A percentile compares a stretch with the other conserved stretches of the same genome.
Conservation (phyloP, 2,329 filamentous ascomycete genomes). For the Hypomyces perniciosus region DNA sequence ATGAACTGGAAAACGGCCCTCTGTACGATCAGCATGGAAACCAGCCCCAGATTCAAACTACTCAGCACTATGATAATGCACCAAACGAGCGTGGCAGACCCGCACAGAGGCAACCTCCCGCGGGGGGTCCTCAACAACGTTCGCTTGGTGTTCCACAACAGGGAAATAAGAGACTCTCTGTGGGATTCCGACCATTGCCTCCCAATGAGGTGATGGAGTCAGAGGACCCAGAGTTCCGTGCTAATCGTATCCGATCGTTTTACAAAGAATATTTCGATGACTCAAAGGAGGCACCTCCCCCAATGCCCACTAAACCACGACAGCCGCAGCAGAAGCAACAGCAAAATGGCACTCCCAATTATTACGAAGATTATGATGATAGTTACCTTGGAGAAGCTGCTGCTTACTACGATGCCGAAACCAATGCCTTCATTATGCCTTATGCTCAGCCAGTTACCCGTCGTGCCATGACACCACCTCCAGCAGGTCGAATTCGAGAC, state of each 20-base stretch:
- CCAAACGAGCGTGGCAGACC: slow-evolving; percentile 31
- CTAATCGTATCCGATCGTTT: slow-evolving; percentile 95
- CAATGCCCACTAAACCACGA: slow-evolving; percentile 30
- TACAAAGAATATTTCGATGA: slow-evolving; percentile 99
- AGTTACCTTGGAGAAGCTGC: slow-evolving; percentile 63
- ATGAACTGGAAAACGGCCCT: slow-evolving; percentile 15
- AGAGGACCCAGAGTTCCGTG: slow-evolving; percentile 89
- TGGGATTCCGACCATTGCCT: slow-evolving; percentile 77
- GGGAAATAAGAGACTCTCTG: slow-evolving; percentile 55
- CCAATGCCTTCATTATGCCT: slow-evolving; percentile 68
- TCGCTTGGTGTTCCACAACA: slow-evolving; percentile 49
- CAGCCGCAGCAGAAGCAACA: slow-evolving; percentile 17
- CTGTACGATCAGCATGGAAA: slow-evolving; percentile 14
- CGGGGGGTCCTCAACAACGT: slow-evolving; percentile 16
- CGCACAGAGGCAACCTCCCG: slow-evolving; percentile 20
- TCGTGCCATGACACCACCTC: slow-evolving; percentile 93
- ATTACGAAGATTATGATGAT: slow-evolving; percentile 71
- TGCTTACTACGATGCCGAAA: slow-evolving; percentile 59
- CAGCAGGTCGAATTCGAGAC: slow-evolving; percentile 45
- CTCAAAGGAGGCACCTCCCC: slow-evolving; percentile 46
- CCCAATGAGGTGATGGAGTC: slow-evolving; percentile 71
- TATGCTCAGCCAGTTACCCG: slow-evolving; percentile 81
- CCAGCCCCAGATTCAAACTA: slow-evolving; percentile 24
- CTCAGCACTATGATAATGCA: slow-evolving; percentile 29
- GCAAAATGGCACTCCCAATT: slow-evolving; percentile 31